phyloP scores from a whole-genome alignment of 352 stramenopile genomes.

The Phytopythium vexans region DNA sequence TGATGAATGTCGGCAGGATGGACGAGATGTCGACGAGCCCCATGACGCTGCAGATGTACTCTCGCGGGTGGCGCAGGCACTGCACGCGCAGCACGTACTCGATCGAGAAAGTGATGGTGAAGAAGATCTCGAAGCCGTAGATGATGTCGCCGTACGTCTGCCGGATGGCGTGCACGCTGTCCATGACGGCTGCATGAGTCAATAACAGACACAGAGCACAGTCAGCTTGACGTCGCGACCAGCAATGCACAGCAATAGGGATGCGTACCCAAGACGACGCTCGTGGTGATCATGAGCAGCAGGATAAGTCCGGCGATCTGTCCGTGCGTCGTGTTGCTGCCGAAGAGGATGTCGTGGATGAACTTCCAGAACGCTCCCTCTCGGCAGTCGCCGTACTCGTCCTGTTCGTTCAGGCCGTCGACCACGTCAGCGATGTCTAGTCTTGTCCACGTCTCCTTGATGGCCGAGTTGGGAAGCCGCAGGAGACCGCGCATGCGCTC shows the following conservation, averaged over 20 bases:
- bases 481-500: constrained; percentile 21
- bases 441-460: constrained; percentile 28
- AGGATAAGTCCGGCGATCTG: constrained; percentile 56
- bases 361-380: constrained; percentile 38
- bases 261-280: constrained; percentile 54
- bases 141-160: constrained; percentile 71
- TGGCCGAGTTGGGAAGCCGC: constrained; percentile 24
- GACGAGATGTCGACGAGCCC: constrained; percentile 77
- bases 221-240: constrained; percentile 1
- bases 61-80: constrained; percentile 57
- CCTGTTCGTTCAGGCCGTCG: constrained; percentile 25
- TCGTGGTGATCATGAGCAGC: constrained; percentile 70
- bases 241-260: not conserved
- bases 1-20: constrained; percentile 62
- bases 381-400: constrained; percentile 31
- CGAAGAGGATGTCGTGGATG: constrained; percentile 72
- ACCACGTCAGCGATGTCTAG: constrained; percentile 24
- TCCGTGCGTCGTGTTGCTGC: constrained; percentile 52
- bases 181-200: constrained; percentile 41
- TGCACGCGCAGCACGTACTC: constrained; percentile 73
- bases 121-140: constrained; percentile 75
- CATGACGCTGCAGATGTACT: constrained; percentile 66
- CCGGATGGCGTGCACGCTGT: constrained; percentile 64
- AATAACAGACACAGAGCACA: constrained; percentile 3
- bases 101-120: constrained; percentile 80